Evolutionary conservation across 345 rosid genomes (phyloP).

Genomic region (Lepidium aucheri): DNA sequence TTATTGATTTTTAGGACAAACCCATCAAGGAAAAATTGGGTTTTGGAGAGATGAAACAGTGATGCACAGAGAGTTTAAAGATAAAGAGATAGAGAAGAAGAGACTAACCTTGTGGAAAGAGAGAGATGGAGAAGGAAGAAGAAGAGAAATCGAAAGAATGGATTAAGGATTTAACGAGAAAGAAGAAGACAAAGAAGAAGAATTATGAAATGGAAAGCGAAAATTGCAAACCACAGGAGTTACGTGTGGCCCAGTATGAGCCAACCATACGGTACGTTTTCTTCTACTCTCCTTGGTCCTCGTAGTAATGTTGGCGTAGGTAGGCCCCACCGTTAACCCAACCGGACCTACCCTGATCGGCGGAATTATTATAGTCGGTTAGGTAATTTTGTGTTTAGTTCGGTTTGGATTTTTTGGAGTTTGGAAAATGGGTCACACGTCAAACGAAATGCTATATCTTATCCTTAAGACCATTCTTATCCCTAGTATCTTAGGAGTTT

Average conservation of each 20-base stretch:
- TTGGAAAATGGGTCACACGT: too few species aligned
- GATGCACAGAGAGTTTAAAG: background rate
- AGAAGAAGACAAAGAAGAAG: slow-evolving; percentile 15
- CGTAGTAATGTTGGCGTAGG: background rate
- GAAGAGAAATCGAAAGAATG: background rate
- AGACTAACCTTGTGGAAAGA: slow-evolving; percentile 7
- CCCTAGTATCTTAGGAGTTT: too few species aligned
- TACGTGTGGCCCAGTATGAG: slow-evolving; percentile 28
- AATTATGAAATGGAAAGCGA: background rate
- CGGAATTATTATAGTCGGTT: too few species aligned
- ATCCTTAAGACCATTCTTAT: too few species aligned
- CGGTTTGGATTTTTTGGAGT: too few species aligned
- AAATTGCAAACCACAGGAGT: slow-evolving; percentile 21
- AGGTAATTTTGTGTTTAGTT: too few species aligned
- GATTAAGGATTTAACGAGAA: background rate
- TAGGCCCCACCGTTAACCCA: too few species aligned
- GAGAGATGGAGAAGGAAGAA: background rate
- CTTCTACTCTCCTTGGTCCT: slow-evolving; percentile 1
- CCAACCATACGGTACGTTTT: slow-evolving; percentile 19
- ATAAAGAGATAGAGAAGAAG: background rate
- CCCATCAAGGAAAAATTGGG: background rate
- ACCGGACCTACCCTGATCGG: too few species aligned
- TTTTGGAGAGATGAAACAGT: background rate
- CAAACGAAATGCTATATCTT: too few species aligned
- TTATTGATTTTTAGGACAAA: background rate